Conservation (phyloP, 2,329 filamentous ascomycete species). For the Aureobasidium vineae region DNA sequence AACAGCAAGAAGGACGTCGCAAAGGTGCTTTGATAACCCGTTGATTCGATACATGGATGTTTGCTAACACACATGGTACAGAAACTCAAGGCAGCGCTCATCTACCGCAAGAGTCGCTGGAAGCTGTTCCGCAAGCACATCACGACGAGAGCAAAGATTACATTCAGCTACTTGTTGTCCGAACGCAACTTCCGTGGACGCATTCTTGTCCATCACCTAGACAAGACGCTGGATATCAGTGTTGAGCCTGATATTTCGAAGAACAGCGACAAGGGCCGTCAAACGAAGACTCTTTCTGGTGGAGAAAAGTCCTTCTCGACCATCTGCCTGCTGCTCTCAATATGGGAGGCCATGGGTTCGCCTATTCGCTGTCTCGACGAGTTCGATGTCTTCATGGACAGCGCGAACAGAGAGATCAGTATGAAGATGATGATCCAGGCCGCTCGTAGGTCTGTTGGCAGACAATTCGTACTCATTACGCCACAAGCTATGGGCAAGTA, state of each 20-base stretch:
- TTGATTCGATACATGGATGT: background rate
- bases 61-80: conserved; percentile 32
- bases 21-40: conserved; percentile 47
- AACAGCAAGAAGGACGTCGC: conserved; percentile 35
- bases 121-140: conserved; percentile 78
- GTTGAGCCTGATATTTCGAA: conserved; percentile 70
- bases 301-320: conserved; percentile 98
- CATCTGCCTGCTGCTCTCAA: conserved; percentile 84
- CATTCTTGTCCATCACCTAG: conserved; percentile 72
- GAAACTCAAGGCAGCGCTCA: conserved; percentile 60
- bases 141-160: conserved; percentile 77
- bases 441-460: conserved; percentile 79
- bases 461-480: conserved; percentile 95
- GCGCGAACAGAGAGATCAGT: conserved; percentile 87
- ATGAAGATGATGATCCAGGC: conserved; percentile 91
- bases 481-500: conserved; percentile 70
- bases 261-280: conserved; percentile 67
- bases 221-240: conserved; percentile 72
- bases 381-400: conserved; percentile 99
- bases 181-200: conserved; percentile 86
- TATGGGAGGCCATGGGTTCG: conserved; percentile 98
- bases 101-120: conserved; percentile 72
- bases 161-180: conserved; percentile 83
- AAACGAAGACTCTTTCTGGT: conserved; percentile 88
- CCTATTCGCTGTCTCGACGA: conserved; percentile 94